Evolutionary conservation across 1,284 basidiomycete genomes (phyloP).

Genomic region (Schizophyllum commune): DNA sequence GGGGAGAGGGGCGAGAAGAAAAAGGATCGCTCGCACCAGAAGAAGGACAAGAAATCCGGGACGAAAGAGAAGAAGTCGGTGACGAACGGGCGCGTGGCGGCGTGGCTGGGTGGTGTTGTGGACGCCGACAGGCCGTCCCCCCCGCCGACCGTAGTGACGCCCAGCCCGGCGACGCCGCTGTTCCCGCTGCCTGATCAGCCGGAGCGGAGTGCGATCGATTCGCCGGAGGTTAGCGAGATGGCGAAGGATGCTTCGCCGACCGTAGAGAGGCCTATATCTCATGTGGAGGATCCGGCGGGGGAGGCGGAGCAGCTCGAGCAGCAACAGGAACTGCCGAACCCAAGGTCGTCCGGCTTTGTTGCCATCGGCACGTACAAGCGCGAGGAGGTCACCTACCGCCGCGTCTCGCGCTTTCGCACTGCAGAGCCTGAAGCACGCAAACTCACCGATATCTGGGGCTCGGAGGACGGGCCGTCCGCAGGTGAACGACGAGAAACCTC

Average conservation of each 20-base stretch:
- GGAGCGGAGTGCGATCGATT: conserved; percentile 8
- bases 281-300: conserved; percentile 7
- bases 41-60: conserved; percentile 19
- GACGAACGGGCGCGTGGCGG: conserved; percentile 65
- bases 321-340: conserved; percentile 35
- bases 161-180: conserved; percentile 8
- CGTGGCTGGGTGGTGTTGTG: conserved; percentile 55
- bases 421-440: conserved; percentile 11
- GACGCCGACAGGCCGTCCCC: conserved; percentile 15
- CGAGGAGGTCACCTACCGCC: conserved; percentile 19
- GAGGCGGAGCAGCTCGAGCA: conserved; percentile 7
- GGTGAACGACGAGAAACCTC: conserved; percentile 1
- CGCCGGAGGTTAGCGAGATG: too few species aligned
- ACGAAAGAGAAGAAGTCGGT: conserved; percentile 31
- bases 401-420: conserved; percentile 12
- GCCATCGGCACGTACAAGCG: conserved; percentile 48
- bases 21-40: conserved; percentile 7
- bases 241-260: too few species aligned
- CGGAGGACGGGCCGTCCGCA: conserved; percentile 19
- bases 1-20: conserved; percentile 12
- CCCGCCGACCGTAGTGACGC: conserved; percentile 5
- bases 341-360: conserved; percentile 67
- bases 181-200: not conserved
- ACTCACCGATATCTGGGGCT: conserved; percentile 10
- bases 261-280: too few species aligned